These are phyloP conservation scores for Leishmania mexicana DNA, from an alignment of 208 protist genomes.

Conservation along the genomic window DNA sequence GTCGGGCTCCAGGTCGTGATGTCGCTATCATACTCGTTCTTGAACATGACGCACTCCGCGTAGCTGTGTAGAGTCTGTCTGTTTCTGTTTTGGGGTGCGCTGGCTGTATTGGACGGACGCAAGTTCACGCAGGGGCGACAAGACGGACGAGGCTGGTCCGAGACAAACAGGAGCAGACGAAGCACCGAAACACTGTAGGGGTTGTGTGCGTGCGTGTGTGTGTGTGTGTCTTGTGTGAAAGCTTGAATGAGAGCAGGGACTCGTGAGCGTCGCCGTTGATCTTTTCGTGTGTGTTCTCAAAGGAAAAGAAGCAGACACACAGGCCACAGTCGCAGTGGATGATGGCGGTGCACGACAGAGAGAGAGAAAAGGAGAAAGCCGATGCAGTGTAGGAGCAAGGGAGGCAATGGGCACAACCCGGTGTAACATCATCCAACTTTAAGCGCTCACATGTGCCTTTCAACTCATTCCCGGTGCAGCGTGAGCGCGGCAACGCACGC, in stretches of 20 bases:
- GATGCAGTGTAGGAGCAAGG: background rate
- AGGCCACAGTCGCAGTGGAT: background rate
- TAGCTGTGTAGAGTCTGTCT: background rate
- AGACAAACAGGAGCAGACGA: no score
- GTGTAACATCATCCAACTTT: background rate
- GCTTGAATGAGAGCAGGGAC: background rate
- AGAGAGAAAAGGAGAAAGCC: background rate
- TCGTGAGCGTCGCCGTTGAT: background rate
- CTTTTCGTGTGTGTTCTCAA: background rate
- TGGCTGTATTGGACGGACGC: background rate
- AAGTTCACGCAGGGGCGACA: no score
- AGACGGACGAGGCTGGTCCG: no score
- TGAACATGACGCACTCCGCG: conserved; percentile 56
- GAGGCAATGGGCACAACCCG: background rate
- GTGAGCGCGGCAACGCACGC: background rate
- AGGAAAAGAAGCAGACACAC: background rate
- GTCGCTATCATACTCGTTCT: conserved; percentile 98
- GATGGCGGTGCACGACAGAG: background rate
- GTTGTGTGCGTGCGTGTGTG: background rate
- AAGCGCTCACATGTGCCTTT: background rate
- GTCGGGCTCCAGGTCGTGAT: conserved; percentile 99
- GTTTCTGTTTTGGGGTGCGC: background rate
- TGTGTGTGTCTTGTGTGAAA: background rate
- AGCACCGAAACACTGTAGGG: no score
- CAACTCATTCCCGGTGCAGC: background rate